Evolutionary conservation across 768 basidiomycete genomes (phyloP), one percentile per base, ranked within the genome.

Genomic region (Lyophyllum semitale): DNA sequence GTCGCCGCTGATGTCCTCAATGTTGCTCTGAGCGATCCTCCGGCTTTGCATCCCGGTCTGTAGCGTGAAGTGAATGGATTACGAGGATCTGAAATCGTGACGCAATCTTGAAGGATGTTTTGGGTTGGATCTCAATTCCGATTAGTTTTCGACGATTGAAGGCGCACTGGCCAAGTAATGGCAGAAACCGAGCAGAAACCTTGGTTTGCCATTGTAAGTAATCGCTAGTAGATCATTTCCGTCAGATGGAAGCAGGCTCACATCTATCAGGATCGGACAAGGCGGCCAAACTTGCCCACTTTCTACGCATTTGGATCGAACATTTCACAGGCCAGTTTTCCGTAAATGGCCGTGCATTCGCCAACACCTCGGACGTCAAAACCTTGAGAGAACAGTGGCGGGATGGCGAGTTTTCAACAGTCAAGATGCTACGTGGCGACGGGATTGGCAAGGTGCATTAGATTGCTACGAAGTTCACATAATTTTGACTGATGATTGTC

Each of bases 41-140:
- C 3, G 54, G 77, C 54, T 15, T 18, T 65, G 20, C 75, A 78
- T 55, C 78, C 79, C 55, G 63, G 6, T 68, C 73, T 3, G 55
- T 68, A 3, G 41, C 64, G 2, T 78, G 76, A 73, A 54, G 58
- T 1, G 45, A 57, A 1, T 55, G 75, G 33, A 71, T 78, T 27
- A 58, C 22, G 15, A 42, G 18, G 17, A 53, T 52, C 30, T 30
- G 29, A 29, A 43, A n/a, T 17, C n/a, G n/a, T n/a, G n/a, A n/a
- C n/a, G 40, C 50, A 25, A 29, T 57, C 27, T n/a, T n/a, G n/a
- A 35, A 20, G 32, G 26, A 25, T 2, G 44, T 57, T 8, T 37
- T 57, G 18, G 51, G 33, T 27, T 44, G n/a, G 8, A 51, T 42
- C 37, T 52, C 2, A 15, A 44, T 2, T 7, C 49, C 20, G 55